Base-by-base conservation (phyloP, 306 rosid genomes). In the Sindora glabra region DNA sequence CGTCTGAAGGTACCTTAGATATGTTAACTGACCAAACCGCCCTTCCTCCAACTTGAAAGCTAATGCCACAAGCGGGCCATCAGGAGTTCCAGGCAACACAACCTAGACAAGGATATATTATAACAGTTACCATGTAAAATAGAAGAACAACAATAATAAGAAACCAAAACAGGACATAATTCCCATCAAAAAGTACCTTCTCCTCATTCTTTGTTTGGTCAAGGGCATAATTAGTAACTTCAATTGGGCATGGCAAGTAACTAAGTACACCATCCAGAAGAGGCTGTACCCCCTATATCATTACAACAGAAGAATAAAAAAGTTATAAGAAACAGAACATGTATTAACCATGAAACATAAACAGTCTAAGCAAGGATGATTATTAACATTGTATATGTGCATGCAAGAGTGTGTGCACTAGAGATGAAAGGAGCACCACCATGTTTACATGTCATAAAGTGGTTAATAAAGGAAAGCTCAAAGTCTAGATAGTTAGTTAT, bases 1-100 rank as follows among this genome's bases (percentile, higher is more conserved):
- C n/a, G n/a, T 51, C 74, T 34, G 11, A 39, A 29, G 42, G 21
- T 34, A 92, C 99, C 99, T 89, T 75, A 92, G 75, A 80, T 76
- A 92, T 74, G 99, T 89, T 74, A 92, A 77, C 75, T 92, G 96
- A 32, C 96, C 96, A 71, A 89, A 92, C 25, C 88, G 80, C 50
- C 96, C 90, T 78, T 92, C 99, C 81, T 89, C 99, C 84, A 92
- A 75, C 66, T 92, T 92, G 83, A 92, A 92, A 64, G 99, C 99
- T 78, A 92, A 75, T 27, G 96, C 99, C 60, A 92, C 99, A 60
- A 89, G 95, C 49, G 87, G 96, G 50, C 99, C 96, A 80, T 89
- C 81, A 16, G 96, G 99, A 74, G 79, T 76, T 71, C 99, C 99
- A 51, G 19, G 44, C 75, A 92, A 63, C 29, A 51, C 59, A 68